Evolutionary conservation across 169 alveolate genomes (phyloP), one percentile per base, ranked within the genome.

Genomic region (Eimeria brunetti): DNA sequence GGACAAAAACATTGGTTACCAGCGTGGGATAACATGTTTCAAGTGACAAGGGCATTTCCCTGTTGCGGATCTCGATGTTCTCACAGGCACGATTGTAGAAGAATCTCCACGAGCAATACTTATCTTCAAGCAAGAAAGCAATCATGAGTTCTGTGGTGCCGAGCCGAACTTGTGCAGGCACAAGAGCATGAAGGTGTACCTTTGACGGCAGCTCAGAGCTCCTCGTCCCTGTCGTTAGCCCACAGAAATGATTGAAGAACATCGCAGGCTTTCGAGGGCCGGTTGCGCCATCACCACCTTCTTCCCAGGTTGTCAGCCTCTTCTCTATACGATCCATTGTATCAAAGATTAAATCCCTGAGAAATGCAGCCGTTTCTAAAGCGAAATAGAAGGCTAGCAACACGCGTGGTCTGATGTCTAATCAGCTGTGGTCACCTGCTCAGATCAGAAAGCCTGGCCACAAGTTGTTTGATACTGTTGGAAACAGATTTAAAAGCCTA

Each of bases 81-180:
- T 81, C 71, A 51, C 73, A 46, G 51, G 89, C 75, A 58, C 73
- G 51, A 30, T 51, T 30, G 49, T 81, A 81, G 6, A 81, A 53
- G 56, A 24, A 30, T 30, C 53, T 46, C 89, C 89, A 81, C 30
- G 62, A 30, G n/a, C 75, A 49, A 56, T 81, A 81, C 33, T 38
- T 81, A 53, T 49, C 53, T 22, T 81, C 89, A 27, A 20, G 51
- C 49, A 81, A 12, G 51, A 81, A 81, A 41, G 85, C 53, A 41
- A 22, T 76, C 85, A 76, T 76, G 36, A 46, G 85, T 76, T 46
- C 41, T 24, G 85, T 76, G 85, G 85, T 76, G 62, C 85, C 85
- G 8, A 76, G 85, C 24, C 85, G 85, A 27, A 76, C 85, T 27
- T 76, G 62, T 46, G 53, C 85, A 41, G 85, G 85, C 24, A 76